phyloP scores from a whole-genome alignment of 2,329 filamentous ascomycete species.

The Penicillium sp. region DNA sequence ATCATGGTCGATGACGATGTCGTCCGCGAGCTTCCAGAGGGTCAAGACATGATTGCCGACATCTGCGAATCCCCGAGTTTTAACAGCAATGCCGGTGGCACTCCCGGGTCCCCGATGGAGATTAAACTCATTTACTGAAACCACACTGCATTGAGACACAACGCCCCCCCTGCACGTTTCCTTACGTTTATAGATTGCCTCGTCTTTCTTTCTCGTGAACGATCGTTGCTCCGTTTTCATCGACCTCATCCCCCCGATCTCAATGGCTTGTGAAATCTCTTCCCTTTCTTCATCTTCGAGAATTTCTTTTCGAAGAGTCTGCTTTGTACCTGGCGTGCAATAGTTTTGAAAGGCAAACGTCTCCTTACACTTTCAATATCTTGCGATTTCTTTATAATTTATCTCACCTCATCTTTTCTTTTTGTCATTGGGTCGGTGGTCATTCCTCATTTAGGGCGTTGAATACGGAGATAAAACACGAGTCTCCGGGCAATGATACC shows the following conservation, averaged over 20 bases:
- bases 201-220: constrained; percentile 1
- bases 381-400: constrained; percentile 5
- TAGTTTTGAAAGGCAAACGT: too few species aligned
- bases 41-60: constrained; percentile 79
- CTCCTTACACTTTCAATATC: constrained; percentile 2
- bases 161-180: not conserved
- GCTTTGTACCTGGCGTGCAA: constrained; percentile 13
- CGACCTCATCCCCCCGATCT: not conserved
- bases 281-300: not conserved
- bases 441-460: constrained; percentile 29
- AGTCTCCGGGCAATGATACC: constrained; percentile 44
- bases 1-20: constrained; percentile 90
- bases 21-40: constrained; percentile 77
- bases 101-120: constrained; percentile 41
- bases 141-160: constrained; percentile 21
- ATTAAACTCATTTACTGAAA: constrained; percentile 54
- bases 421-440: constrained; percentile 19
- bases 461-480: constrained; percentile 42
- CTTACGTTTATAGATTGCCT: constrained; percentile 1
- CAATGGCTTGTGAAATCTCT: not conserved
- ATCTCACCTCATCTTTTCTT: constrained; percentile 11
- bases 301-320: too few species aligned
- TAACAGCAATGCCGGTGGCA: constrained; percentile 6
- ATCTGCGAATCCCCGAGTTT: constrained; percentile 56
- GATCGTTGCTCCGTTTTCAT: not conserved